These are phyloP conservation scores for Penicillium lagena DNA, from an alignment of 495 filamentous ascomycete species.

Conservation along the genomic window DNA sequence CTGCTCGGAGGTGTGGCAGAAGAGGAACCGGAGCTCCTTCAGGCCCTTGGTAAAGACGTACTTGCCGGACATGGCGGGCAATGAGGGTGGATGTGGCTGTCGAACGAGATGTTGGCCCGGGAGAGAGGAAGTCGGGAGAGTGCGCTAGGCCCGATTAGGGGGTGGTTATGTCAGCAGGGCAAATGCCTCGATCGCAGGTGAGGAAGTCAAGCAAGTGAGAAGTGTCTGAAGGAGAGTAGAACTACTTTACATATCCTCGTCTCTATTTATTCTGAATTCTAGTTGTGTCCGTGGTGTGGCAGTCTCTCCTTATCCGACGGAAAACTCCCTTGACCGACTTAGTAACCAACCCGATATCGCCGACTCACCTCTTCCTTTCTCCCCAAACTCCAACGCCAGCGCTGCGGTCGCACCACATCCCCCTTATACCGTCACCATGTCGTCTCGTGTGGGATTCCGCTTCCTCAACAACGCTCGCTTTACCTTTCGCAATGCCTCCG, in stretches of 20 bases:
- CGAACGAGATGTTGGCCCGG: no score
- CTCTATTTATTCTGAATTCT: no score
- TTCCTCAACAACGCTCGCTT: conserved; percentile 46
- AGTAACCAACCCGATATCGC: conserved; percentile 10
- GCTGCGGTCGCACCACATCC: conserved; percentile 11
- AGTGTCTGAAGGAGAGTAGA: no score
- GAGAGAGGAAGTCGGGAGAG: no score
- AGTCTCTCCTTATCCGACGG: neutral
- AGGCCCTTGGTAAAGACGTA: conserved; percentile 82
- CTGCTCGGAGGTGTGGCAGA: conserved; percentile 88
- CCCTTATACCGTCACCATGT: conserved; percentile 27
- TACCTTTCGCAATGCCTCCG: conserved; percentile 43
- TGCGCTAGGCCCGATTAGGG: no score
- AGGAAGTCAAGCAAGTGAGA: no score
- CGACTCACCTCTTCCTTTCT: conserved; percentile 16
- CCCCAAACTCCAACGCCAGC: conserved; percentile 10
- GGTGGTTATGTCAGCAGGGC: no score
- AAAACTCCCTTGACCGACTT: neutral
- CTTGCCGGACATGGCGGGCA: conserved; percentile 72
- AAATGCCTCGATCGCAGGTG: no score
- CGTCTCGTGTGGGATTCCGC: conserved; percentile 43
- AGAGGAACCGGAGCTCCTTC: conserved; percentile 94
- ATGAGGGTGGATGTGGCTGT: neutral
- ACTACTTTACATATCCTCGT: no score
- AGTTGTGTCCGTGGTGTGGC: neutral